Evolutionary conservation across 78 protist genomes (phyloP).

Genomic region (Ministeria vibrans): DNA sequence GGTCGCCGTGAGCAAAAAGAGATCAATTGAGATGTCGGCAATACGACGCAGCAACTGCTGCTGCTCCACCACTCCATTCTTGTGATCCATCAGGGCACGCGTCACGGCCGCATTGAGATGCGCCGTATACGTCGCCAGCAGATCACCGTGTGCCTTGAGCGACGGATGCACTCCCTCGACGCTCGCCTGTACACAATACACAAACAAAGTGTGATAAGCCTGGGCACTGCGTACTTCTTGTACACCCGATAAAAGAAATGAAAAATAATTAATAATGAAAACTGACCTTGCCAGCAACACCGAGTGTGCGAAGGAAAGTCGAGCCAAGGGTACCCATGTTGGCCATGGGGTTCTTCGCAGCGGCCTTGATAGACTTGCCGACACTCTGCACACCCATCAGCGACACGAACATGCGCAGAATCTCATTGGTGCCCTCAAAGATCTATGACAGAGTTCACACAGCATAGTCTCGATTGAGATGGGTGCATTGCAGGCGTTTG

Average conservation of each 20-base stretch:
- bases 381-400: background rate
- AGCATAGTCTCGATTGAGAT: too few species aligned
- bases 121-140: background rate
- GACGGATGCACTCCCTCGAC: background rate
- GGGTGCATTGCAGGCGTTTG: too few species aligned
- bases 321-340: too few species aligned
- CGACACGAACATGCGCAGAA: constrained; percentile 26
- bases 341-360: background rate
- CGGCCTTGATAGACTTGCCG: background rate
- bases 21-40: constrained; percentile 14
- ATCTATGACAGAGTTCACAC: background rate
- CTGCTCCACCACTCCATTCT: constrained; percentile 9
- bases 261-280: too few species aligned
- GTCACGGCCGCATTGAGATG: background rate
- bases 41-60: constrained; percentile 12
- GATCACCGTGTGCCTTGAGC: background rate
- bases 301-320: too few species aligned
- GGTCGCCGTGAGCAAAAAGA: background rate
- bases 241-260: too few species aligned
- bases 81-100: background rate
- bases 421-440: constrained; percentile 24
- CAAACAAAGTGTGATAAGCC: background rate
- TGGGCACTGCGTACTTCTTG: too few species aligned
- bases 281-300: too few species aligned
- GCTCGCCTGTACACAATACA: background rate